Percentiles rank a stretch among this genome's conserved stretches.
phyloP scores from a whole-genome alignment of 805 yeast species.

The Metschnikowia colocasiae region DNA sequence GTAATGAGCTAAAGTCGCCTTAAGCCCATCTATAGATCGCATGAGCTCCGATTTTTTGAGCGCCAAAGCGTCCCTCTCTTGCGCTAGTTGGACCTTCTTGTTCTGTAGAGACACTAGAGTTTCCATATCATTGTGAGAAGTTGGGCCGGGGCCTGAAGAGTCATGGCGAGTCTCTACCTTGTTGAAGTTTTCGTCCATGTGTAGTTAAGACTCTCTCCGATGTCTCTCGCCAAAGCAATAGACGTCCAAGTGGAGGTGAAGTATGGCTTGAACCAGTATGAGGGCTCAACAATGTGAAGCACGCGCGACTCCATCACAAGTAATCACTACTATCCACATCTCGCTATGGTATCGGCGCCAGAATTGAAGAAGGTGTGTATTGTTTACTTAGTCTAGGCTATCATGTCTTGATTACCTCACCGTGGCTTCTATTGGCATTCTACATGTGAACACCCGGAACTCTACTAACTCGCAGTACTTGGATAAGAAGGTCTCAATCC shows the following conservation, averaged over 20 bases:
- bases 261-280: neutral
- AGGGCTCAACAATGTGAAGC: neutral
- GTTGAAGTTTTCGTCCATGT: neutral
- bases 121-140: constrained; percentile 11
- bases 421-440: neutral
- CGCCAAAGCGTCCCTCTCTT: constrained; percentile 11
- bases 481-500: constrained; percentile 70
- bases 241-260: neutral
- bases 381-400: neutral
- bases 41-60: constrained; percentile 8
- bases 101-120: constrained; percentile 14
- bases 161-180: neutral
- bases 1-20: constrained; percentile 8
- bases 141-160: constrained; percentile 4
- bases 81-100: constrained; percentile 11
- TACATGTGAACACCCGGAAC: neutral
- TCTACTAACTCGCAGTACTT: constrained; percentile 51
- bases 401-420: neutral
- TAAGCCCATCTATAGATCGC: constrained; percentile 11
- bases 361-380: constrained; percentile 52
- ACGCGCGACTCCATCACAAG: constrained; percentile 6
- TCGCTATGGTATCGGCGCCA: constrained; percentile 56
- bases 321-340: neutral
- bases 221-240: neutral
- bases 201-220: neutral